phyloP scores from a whole-genome alignment of 2,329 filamentous ascomycete genomes.

The Colletotrichum filicis region DNA sequence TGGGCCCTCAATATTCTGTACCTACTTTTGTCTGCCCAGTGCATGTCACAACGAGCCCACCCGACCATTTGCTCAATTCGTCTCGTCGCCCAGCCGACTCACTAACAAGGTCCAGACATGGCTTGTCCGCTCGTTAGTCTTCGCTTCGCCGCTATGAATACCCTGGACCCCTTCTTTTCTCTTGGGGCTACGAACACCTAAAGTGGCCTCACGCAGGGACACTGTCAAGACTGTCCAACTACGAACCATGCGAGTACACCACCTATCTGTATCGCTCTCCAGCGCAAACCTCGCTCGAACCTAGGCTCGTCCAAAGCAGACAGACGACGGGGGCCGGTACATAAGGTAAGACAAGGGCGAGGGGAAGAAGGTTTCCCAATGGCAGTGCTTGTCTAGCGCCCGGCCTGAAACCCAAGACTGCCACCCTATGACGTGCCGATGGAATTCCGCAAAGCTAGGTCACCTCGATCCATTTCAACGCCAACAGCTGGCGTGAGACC shows the following conservation, averaged over 20 bases:
- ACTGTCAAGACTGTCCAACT: neutral
- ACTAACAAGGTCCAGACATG: neutral
- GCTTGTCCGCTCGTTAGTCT: neutral
- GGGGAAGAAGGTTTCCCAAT: neutral
- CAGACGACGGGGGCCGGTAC: neutral
- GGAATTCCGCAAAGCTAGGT: neutral
- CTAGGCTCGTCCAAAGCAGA: neutral
- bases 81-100: neutral
- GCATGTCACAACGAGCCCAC: neutral
- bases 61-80: neutral
- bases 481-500: constrained; percentile 6
- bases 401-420: constrained; percentile 28
- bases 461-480: constrained; percentile 4
- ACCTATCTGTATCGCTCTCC: neutral
- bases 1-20: neutral
- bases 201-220: neutral
- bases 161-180: neutral
- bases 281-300: neutral
- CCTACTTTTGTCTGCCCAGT: neutral
- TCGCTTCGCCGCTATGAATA: neutral
- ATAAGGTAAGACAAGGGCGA: neutral
- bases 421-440: constrained; percentile 28
- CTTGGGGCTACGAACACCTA: neutral
- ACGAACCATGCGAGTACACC: neutral
- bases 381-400: constrained; percentile 22